Conservation (phyloP, 169 alveolate species). For the Theileria annulata region DNA sequence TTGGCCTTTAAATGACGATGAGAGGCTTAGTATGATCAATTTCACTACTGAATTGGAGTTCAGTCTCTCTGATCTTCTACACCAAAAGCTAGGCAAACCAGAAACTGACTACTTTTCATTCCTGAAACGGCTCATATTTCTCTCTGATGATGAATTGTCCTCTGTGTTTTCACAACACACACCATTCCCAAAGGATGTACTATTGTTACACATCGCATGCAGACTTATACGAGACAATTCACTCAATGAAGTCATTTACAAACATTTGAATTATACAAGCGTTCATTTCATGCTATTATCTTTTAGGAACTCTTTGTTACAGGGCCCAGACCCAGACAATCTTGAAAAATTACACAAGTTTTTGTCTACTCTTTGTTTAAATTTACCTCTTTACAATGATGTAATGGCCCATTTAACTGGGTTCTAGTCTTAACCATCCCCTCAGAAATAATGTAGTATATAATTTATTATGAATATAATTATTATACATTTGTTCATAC, state of each 20-base stretch:
- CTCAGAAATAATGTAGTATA: not conserved
- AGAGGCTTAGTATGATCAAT: constrained; percentile 36
- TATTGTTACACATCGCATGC: constrained; percentile 37
- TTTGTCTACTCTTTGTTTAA: not conserved
- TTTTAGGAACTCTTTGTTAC: constrained; percentile 35
- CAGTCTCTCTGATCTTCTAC: constrained; percentile 50
- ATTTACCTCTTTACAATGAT: constrained; percentile 1
- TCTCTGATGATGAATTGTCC: constrained; percentile 32
- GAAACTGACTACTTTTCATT: constrained; percentile 47
- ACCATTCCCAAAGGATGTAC: constrained; percentile 42
- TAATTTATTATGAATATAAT: not conserved
- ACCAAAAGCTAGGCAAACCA: constrained; percentile 35
- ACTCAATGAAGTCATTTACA: not conserved
- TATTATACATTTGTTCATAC: not conserved
- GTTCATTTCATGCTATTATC: constrained; percentile 27
- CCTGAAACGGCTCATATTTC: constrained; percentile 46
- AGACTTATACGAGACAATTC: constrained; percentile 17
- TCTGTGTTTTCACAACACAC: constrained; percentile 10
- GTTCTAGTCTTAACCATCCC: not conserved
- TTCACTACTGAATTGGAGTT: constrained; percentile 62
- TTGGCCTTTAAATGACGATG: constrained; percentile 66
- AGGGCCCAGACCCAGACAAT: not conserved
- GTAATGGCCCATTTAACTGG: not conserved
- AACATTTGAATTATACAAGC: constrained; percentile 9
- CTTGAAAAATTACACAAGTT: not conserved